Evolutionary conservation across 768 basidiomycete genomes (phyloP), one percentile per base, ranked within the genome.

Genomic region (Boletus vinaceobasis): DNA sequence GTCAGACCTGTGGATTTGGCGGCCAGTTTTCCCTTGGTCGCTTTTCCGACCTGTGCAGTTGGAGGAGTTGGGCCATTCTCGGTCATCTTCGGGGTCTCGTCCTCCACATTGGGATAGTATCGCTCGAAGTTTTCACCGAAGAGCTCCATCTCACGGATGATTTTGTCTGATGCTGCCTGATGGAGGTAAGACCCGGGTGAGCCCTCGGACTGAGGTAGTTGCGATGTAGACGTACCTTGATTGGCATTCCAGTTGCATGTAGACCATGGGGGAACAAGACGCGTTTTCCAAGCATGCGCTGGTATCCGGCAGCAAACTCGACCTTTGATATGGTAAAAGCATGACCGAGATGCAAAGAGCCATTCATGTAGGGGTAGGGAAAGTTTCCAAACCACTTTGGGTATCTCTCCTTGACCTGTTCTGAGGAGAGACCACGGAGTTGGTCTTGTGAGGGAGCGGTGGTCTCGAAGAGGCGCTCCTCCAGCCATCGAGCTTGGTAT

Each of bases 381-480:
- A 89, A 96, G 74, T 86, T 97, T 50, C 96, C 97, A 68, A 98
- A 90, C 93, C 95, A 98, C 77, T 98, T 98, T 19, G 95, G 95
- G 71, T 85, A 83, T 73, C 86, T 84, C 65, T 86, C 77, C 58
- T 79, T 77, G 64, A 96, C 74, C 66, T 95, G 78, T 21, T 79
- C 77, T 17, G 75, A 75, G 11, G 86, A 81, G 47, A 89, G 80
- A 55, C 83, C 84, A 52, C 74, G 74, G 42, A 86, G 77, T 42
- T 90, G 84, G 47, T 83, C 82, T 13, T 76, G 70, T 19, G 85
- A 72, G 1, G 97, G 96, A 35, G 95, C 87, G 62, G 88, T 78
- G 66, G 87, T 81, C 71, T 98, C 88, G 71, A 99, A 99, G 50
- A 92, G 65, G 63, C 79, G 82, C 57, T 89, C 82, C 11, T 79